These are phyloP conservation scores for Rhodomyrtus psidioides DNA, from an alignment of 441 rosid species.

Conservation along the genomic window DNA sequence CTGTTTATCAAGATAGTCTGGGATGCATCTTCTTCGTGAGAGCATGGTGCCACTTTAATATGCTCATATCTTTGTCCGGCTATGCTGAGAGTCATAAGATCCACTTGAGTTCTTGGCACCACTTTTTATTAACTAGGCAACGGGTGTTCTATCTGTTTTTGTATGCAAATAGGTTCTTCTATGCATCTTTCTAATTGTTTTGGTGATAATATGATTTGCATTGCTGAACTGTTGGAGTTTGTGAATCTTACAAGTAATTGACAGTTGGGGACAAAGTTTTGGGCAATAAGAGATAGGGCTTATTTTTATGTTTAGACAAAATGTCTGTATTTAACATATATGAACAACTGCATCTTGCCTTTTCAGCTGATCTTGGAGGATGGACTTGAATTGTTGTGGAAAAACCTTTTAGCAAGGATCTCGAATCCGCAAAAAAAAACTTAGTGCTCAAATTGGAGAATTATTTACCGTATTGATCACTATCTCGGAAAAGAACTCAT, in stretches of 20 bases:
- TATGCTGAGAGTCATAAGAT: not conserved
- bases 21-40: too few relatives aligned
- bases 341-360: not conserved
- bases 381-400: too few relatives aligned
- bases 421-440: slow-evolving; percentile 78
- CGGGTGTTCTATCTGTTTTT: not conserved
- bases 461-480: too few relatives aligned
- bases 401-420: slow-evolving; percentile 95
- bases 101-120: not conserved
- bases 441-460: slow-evolving; percentile 82
- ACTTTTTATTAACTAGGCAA: too few relatives aligned
- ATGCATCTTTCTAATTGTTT: not conserved
- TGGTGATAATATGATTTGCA: not conserved
- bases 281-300: not conserved
- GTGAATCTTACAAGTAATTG: not conserved
- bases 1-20: too few relatives aligned
- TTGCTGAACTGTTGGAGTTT: not conserved
- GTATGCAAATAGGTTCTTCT: not conserved
- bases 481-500: too few relatives aligned
- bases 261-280: not conserved
- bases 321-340: not conserved
- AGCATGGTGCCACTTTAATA: not conserved
- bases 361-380: slow-evolving; percentile 79
- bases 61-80: not conserved
- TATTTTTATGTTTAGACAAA: not conserved